Evolutionary conservation across 768 basidiomycete species (phyloP).

Genomic region (Dendrothele bispora): DNA sequence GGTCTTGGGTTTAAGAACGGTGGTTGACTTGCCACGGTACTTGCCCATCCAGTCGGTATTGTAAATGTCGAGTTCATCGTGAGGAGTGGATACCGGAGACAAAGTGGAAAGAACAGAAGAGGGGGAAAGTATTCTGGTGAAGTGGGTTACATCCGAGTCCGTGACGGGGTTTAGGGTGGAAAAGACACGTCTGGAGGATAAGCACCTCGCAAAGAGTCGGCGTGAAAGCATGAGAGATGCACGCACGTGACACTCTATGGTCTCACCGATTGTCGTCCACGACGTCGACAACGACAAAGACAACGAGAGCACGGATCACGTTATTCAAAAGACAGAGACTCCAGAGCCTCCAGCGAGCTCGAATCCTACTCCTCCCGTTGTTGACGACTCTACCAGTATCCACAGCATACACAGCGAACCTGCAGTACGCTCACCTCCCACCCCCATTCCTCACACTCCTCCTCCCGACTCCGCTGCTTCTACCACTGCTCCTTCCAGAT

Average conservation of each 20-base stretch:
- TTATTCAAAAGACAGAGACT: slow-evolving; percentile 3
- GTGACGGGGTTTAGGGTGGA: slow-evolving; percentile 48
- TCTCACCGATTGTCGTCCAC: too few species aligned
- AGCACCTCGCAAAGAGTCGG: slow-evolving; percentile 11
- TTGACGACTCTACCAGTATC: slow-evolving; percentile 56
- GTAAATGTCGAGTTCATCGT: slow-evolving; percentile 71
- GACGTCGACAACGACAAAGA: slow-evolving; percentile 18
- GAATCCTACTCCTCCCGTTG: slow-evolving; percentile 34
- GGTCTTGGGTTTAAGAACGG: slow-evolving; percentile 87
- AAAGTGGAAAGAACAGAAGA: slow-evolving; percentile 71
- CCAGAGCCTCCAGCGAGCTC: slow-evolving; percentile 34
- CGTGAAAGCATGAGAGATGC: too few species aligned
- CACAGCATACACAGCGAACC: slow-evolving; percentile 61
- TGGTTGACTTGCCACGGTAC: slow-evolving; percentile 80
- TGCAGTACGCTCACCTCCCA: slow-evolving; percentile 40
- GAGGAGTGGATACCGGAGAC: slow-evolving; percentile 41
- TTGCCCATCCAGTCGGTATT: slow-evolving; percentile 98
- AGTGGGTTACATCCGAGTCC: slow-evolving; percentile 61
- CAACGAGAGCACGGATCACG: slow-evolving; percentile 19
- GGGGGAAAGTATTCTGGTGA: slow-evolving; percentile 60
- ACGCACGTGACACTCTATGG: not conserved
- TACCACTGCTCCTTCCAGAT: slow-evolving; percentile 29
- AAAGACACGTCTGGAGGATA: slow-evolving; percentile 17
- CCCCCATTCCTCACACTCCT: slow-evolving; percentile 28
- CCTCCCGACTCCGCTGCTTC: slow-evolving; percentile 25